Conservation (phyloP, 768 basidiomycete genomes). For the Rhizopogon sp. region DNA sequence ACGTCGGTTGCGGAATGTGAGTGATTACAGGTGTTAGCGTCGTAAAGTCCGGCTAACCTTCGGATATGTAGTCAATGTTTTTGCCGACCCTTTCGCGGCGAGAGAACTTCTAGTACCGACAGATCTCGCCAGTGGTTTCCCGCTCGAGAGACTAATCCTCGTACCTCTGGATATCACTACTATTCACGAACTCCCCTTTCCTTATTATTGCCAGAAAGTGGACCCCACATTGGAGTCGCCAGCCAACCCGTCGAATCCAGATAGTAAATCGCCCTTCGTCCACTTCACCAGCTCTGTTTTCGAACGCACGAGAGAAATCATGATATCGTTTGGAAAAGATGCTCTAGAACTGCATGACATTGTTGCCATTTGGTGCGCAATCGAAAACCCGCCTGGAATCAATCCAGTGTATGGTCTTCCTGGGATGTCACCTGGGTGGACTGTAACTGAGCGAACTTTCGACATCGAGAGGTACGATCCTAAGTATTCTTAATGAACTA, state of each 20-base stretch:
- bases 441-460: slow-evolving; percentile 45
- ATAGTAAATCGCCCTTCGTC: slow-evolving; percentile 51
- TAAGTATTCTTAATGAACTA: neutral
- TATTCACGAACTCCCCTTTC: slow-evolving; percentile 72
- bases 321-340: slow-evolving; percentile 78
- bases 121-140: slow-evolving; percentile 39
- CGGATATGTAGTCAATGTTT: slow-evolving; percentile 63
- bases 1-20: slow-evolving; percentile 80
- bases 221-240: slow-evolving; percentile 58
- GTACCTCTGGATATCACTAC: slow-evolving; percentile 83
- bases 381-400: slow-evolving; percentile 54
- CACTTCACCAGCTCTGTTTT: slow-evolving; percentile 83
- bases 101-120: slow-evolving; percentile 53
- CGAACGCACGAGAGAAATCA: slow-evolving; percentile 67
- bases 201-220: slow-evolving; percentile 49
- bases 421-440: slow-evolving; percentile 51
- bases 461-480: slow-evolving; percentile 59
- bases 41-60: neutral
- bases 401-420: slow-evolving; percentile 20
- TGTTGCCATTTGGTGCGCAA: slow-evolving; percentile 83
- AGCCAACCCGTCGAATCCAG: slow-evolving; percentile 38
- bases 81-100: slow-evolving; percentile 84
- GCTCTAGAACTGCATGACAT: slow-evolving; percentile 90
- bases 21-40: slow-evolving; percentile 16
- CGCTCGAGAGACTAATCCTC: slow-evolving; percentile 62